Base-by-base conservation (phyloP, 148 eudicot species). In the Persicaria maculosa region DNA sequence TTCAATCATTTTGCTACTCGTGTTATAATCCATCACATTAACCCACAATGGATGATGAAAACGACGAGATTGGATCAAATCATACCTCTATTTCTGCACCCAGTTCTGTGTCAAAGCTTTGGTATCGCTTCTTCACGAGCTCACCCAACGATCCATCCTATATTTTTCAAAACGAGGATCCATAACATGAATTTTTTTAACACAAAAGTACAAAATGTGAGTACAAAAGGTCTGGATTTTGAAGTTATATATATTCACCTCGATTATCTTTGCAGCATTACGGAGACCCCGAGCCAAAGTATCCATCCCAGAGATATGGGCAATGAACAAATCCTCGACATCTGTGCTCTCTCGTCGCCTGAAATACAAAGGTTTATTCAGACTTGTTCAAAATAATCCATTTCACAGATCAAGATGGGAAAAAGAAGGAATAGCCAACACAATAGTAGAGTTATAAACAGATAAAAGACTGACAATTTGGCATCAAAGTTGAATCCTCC, bases 401-500 rank as follows among this genome's bases (percentile, higher is more conserved):
- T 47, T 45, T 14, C 7, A 31, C 25, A 1, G 25, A 74, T 40
- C 44, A 7, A 9, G 16, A 43, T 7, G 71, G 1, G 44, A 36
- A 54, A 47, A n/a, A 31, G 46, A 47, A 15, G 47, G 50, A 17
- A 16, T 14, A 19, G 10, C 36, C n/a, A 11, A 31, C 40, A 31
- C 40, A 1, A 1, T 31, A 31, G 40, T 31, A 31, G 40, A 31
- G 40, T 4, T 22, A 73, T 15, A 40, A 57, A 47, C 43, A 46
- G 1, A 58, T 44, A 74, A 72, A 64, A 44, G 77, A 84, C 99
- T 84, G 12, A 92, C 99, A 96, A 74, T 84, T 96, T 96, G 73
- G 99, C 97, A 86, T 96, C 99, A 77, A 96, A 96, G 79, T 96
- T 96, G 79, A 96, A 96, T 68, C 99, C 97, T 47, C 99, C 99